These are phyloP conservation scores for Shiraia bambusicola DNA, from an alignment of 2,329 filamentous ascomycete genomes.

Conservation along the genomic window DNA sequence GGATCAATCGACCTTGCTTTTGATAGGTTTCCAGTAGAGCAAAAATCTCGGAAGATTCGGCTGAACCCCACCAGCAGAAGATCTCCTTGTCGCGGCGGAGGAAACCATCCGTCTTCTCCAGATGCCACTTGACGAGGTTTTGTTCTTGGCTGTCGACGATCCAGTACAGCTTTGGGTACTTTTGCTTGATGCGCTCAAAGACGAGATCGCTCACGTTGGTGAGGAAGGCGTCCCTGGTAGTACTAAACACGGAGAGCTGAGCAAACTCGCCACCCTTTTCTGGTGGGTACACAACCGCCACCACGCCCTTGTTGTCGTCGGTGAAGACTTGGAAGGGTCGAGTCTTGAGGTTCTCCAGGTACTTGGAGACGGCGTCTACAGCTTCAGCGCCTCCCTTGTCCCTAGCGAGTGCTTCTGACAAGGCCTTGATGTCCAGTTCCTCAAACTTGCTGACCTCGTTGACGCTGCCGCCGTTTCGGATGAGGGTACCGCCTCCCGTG, in stretches of 20 bases:
- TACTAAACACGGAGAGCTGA: constrained; percentile 85
- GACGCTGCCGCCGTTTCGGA: constrained; percentile 88
- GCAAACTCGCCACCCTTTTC: constrained; percentile 67
- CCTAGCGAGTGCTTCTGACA: constrained; percentile 80
- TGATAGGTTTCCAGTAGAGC: constrained; percentile 84
- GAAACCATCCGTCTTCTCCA: constrained; percentile 93
- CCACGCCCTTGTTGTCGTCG: constrained; percentile 88
- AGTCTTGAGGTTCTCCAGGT: constrained; percentile 74
- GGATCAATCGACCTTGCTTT: constrained; percentile 78
- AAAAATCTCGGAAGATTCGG: constrained; percentile 77
- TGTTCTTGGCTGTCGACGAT: constrained; percentile 96
- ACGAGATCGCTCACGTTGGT: constrained; percentile 95
- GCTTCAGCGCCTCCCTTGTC: constrained; percentile 82
- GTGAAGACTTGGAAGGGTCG: constrained; percentile 90
- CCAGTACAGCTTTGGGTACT: constrained; percentile 88
- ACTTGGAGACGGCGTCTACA: constrained; percentile 80
- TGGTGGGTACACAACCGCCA: constrained; percentile 83
- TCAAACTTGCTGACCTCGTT: constrained; percentile 69
- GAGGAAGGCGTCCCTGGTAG: constrained; percentile 92
- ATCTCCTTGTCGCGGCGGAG: constrained; percentile 83
- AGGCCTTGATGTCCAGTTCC: constrained; percentile 73
- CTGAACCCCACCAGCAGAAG: constrained; percentile 94
- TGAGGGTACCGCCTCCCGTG: constrained; percentile 89
- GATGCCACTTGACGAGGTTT: constrained; percentile 91
- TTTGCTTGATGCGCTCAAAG: constrained; percentile 89